Conservation (phyloP, 108 stramenopile species). For the Stephanodiscus minutulus region DNA sequence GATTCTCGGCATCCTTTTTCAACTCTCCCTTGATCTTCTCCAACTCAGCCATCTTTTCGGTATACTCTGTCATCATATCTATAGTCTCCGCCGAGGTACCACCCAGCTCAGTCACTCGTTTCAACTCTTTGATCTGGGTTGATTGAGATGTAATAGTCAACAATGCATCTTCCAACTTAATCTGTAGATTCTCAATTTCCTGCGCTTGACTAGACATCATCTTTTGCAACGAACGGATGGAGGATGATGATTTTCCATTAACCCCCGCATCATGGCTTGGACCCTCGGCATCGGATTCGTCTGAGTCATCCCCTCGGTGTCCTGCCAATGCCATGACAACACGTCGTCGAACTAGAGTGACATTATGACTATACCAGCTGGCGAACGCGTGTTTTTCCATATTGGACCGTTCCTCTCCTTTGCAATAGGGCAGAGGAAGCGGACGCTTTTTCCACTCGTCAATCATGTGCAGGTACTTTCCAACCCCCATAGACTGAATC, state of each 20-base stretch:
- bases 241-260: constrained; percentile 15
- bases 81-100: constrained; percentile 70
- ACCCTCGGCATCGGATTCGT: constrained; percentile 45
- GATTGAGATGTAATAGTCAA: constrained; percentile 35
- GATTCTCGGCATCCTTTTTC: constrained; percentile 37
- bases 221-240: constrained; percentile 49
- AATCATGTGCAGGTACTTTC: constrained; percentile 42
- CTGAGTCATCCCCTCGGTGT: constrained; percentile 37
- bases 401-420: constrained; percentile 17
- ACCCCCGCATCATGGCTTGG: not conserved
- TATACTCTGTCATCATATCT: constrained; percentile 64
- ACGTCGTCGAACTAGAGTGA: constrained; percentile 68
- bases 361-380: constrained; percentile 55
- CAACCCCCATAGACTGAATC: constrained; percentile 49
- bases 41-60: constrained; percentile 54
- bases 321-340: constrained; percentile 67
- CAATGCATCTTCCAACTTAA: constrained; percentile 44
- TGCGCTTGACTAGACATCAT: constrained; percentile 66
- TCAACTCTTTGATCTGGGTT: constrained; percentile 56
- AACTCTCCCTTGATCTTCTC: constrained; percentile 54
- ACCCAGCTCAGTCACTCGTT: constrained; percentile 61
- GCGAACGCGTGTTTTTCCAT: constrained; percentile 55
- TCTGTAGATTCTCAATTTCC: constrained; percentile 71
- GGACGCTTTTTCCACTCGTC: constrained; percentile 42
- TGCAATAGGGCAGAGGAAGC: constrained; percentile 42